phyloP scores from a whole-genome alignment of 2,329 filamentous ascomycete species.

The Rhynchosporium graminicola region DNA sequence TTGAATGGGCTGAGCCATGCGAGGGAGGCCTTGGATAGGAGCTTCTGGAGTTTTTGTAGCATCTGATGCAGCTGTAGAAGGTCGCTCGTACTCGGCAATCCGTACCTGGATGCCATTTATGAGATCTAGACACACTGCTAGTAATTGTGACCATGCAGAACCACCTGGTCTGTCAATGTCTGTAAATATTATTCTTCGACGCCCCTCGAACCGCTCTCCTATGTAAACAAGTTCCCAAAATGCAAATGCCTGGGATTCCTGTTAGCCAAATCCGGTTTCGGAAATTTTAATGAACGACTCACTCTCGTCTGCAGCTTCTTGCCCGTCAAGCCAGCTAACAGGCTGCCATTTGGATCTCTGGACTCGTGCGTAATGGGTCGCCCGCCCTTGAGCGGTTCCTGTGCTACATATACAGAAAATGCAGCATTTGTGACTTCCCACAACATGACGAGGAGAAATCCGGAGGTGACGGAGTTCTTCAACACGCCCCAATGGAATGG shows the following conservation, averaged over 20 bases:
- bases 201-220: constrained; percentile 69
- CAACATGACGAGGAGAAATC: constrained; percentile 66
- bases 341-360: constrained; percentile 87
- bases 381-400: constrained; percentile 81
- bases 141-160: constrained; percentile 79
- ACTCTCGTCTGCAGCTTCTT: constrained; percentile 78
- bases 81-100: constrained; percentile 60
- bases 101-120: constrained; percentile 68
- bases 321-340: constrained; percentile 79
- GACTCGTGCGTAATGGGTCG: constrained; percentile 81
- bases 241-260: constrained; percentile 65
- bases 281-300: constrained; percentile 34
- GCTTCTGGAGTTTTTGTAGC: constrained; percentile 22
- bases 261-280: constrained; percentile 23
- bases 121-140: constrained; percentile 66
- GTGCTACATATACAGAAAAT: constrained; percentile 79
- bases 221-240: constrained; percentile 90
- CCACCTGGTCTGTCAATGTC: constrained; percentile 84
- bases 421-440: constrained; percentile 78
- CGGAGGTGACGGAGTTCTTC: constrained; percentile 59
- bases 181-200: constrained; percentile 75
- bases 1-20: constrained; percentile 31
- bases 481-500: constrained; percentile 60
- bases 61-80: constrained; percentile 37
- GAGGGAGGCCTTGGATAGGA: constrained; percentile 31